Percentiles rank a stretch among this genome's conserved stretches.
phyloP scores from a whole-genome alignment of 2,329 filamentous ascomycete genomes.

The Thermoascus crustaceus region DNA sequence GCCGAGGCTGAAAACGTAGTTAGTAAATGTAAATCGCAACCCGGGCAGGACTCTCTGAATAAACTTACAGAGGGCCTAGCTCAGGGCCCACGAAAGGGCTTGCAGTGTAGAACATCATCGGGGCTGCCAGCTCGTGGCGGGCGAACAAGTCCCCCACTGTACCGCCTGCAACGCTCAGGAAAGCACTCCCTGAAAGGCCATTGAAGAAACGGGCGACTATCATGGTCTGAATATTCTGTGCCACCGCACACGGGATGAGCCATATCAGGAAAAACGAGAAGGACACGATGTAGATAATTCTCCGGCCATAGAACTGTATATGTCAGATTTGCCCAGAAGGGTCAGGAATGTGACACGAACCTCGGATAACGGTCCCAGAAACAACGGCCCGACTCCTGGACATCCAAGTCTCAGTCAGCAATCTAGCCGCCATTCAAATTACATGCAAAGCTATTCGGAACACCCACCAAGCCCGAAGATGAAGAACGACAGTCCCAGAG shows the following conservation, averaged over 20 bases:
- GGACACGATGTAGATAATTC: conserved; percentile 69
- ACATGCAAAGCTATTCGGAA: neutral
- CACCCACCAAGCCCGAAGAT: conserved; percentile 63
- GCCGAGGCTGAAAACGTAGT: conserved; percentile 43
- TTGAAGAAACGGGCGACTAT: conserved; percentile 67
- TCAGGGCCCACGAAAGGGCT: conserved; percentile 51
- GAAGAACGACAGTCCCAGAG: conserved; percentile 72
- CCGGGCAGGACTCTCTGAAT: neutral
- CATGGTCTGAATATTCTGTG: conserved; percentile 73
- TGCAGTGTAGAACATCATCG: conserved; percentile 75
- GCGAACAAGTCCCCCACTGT: conserved; percentile 76
- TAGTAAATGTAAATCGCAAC: conserved; percentile 2
- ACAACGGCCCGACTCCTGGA: conserved; percentile 51
- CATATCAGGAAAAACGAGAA: conserved; percentile 70
- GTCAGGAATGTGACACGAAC: conserved; percentile 12
- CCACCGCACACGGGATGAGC: conserved; percentile 72
- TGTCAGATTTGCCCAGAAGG: conserved; percentile 5
- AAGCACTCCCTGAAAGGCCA: conserved; percentile 42
- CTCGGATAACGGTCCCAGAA: conserved; percentile 58
- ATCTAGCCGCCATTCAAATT: conserved; percentile 28
- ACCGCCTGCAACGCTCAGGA: conserved; percentile 65
- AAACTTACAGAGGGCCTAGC: conserved; percentile 43
- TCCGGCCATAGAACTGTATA: conserved; percentile 65
- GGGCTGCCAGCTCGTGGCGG: conserved; percentile 59
- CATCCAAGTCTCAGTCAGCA: conserved; percentile 8